Base-by-base conservation (phyloP, 2,329 filamentous ascomycete genomes). In the Curvularia sp. region DNA sequence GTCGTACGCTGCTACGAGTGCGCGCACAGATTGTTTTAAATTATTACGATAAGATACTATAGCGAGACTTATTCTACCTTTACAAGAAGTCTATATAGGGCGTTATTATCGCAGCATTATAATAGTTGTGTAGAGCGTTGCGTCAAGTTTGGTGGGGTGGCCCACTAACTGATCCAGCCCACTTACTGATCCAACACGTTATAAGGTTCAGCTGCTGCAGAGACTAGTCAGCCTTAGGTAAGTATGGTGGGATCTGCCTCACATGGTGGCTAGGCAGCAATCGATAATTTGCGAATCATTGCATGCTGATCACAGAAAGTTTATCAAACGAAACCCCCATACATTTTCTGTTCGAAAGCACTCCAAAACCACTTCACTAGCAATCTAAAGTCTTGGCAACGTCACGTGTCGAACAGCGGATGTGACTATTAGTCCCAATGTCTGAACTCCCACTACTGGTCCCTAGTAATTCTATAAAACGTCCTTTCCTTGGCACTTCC, bases 241-340 rank as follows among this genome's bases (percentile, higher is more conserved):
- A 12, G 7, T n/a, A 42, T 42, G 35, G 28, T 49, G 26, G 53
- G 31, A 41, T 35, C 38, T 35, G n/a, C 9, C 38, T 35, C 53
- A 50, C 53, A 35, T 55, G 53, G 4, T n/a, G 46, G 43, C 4
- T 15, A 35, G 5, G 10, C 5, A 15, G 50, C 38, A 33, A 55
- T 50, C 43, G 20, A n/a, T 9, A 28, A 30, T 28, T 28, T 28
- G 8, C 4, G 4, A 2, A 28, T 28, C 43, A 15, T 12, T 24
- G 24, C 8, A 18, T 4, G 5, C 5, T 44, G 13, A 20, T 22
- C 7, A 5, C 7, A 7, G 13, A 4, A 5, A n/a, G 15, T n/a
- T 4, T 31, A 2, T 31, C 12, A 2, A 12, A n/a, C 15, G 12
- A n/a, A 9, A n/a, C 15, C 5, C 35, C 18, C 13, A n/a, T 38